Evolutionary conservation across 768 basidiomycete species (phyloP).

Genomic region (Mycena alexandri): DNA sequence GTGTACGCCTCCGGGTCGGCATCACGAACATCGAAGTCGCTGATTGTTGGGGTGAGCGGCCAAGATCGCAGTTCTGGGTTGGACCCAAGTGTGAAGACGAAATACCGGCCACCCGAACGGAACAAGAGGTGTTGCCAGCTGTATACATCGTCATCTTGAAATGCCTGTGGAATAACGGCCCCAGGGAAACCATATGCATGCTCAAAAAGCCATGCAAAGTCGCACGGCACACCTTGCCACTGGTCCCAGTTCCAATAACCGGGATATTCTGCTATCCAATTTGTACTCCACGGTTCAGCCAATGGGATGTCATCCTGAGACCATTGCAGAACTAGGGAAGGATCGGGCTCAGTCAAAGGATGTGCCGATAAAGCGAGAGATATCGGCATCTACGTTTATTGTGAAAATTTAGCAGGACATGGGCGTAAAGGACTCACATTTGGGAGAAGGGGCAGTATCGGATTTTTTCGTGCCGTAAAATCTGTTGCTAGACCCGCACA

Average conservation of each 20-base stretch:
- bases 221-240: conserved; percentile 14
- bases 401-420: no score
- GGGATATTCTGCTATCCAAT: neutral
- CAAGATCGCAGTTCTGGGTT: no score
- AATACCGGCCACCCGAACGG: conserved; percentile 18
- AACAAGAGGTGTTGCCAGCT: neutral
- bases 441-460: neutral
- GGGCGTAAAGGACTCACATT: no score
- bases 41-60: no score
- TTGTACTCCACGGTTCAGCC: neutral
- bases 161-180: conserved; percentile 11
- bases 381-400: conserved; percentile 1
- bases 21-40: no score
- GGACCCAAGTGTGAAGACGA: neutral
- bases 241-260: neutral
- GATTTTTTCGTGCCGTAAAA: neutral
- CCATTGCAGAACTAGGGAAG: neutral
- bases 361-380: conserved; percentile 1
- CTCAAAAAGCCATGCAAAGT: conserved; percentile 23
- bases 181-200: conserved; percentile 31
- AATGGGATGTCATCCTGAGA: conserved; percentile 2
- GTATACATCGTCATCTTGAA: neutral
- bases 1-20: neutral
- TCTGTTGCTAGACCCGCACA: neutral
- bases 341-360: neutral